Evolutionary conservation across 306 rosid species (phyloP).

Genomic region (Glycine latifolia): DNA sequence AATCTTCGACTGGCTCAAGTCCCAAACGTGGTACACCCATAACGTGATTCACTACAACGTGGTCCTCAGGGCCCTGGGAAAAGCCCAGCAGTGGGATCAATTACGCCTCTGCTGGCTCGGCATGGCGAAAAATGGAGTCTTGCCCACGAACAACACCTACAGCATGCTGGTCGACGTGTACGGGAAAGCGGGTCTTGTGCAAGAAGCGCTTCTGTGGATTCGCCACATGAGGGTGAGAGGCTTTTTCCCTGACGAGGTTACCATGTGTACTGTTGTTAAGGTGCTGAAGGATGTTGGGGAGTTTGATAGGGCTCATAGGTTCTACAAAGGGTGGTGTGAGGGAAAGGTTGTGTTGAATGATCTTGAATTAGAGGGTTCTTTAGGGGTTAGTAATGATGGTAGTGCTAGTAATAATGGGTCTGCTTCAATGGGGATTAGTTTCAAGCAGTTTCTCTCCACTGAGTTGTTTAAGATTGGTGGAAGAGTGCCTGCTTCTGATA

Average conservation of each 20-base stretch:
- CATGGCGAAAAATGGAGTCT: conserved; percentile 72
- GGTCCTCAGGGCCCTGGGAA: conserved; percentile 77
- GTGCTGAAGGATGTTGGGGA: conserved; percentile 82
- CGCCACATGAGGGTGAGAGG: conserved; percentile 80
- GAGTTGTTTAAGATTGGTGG: conserved; percentile 90
- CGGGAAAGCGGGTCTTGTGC: conserved; percentile 82
- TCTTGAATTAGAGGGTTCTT: conserved; percentile 51
- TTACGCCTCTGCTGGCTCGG: conserved; percentile 81
- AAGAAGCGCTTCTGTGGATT: conserved; percentile 89
- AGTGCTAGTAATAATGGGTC: conserved; percentile 40
- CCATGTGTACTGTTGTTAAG: conserved; percentile 83
- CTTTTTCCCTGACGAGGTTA: conserved; percentile 85
- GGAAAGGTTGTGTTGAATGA: conserved; percentile 79
- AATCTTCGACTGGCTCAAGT: conserved; percentile 81
- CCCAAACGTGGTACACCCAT: conserved; percentile 60
- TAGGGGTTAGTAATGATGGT: neutral
- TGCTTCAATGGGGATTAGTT: conserved; percentile 60
- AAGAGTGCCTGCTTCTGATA: conserved; percentile 54
- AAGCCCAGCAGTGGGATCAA: conserved; percentile 85
- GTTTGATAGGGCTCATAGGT: conserved; percentile 74
- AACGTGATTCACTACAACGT: conserved; percentile 91
- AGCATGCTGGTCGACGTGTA: conserved; percentile 86
- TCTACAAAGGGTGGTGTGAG: conserved; percentile 77
- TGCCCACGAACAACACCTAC: conserved; percentile 75
- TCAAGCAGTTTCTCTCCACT: conserved; percentile 83